Base-by-base conservation (phyloP, 2,329 filamentous ascomycete species). In the Arthrobotrys entomopaga region DNA sequence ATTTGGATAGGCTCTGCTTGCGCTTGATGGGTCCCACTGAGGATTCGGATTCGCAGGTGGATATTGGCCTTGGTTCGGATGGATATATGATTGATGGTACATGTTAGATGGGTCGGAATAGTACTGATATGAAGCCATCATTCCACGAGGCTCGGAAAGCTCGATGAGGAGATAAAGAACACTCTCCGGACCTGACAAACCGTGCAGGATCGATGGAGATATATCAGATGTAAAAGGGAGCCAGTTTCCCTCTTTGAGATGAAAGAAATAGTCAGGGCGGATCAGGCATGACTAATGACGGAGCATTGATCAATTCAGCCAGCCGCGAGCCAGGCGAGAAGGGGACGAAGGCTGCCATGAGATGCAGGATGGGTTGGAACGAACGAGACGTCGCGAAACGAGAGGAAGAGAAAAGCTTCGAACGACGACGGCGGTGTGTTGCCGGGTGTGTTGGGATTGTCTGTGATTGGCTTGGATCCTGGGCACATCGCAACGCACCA, bases 41-140 rank as follows among this genome's bases (percentile, higher is more conserved):
- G 48, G 26, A 7, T 54, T 26, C 22, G 50, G 29, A 34, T 54
- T 54, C 6, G 56, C 29, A 3, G 48, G 42, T 24, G 50, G 15
- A 20, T 70, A 58, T 2, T 57, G 43, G 22, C 19, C 34, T 5
- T 54, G 38, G 22, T 59, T 64, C 2, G 59, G 61, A 61, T 73
- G 54, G 13, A 22, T 38, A 49, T 65, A 40, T 2, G n/a, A 50
- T 34, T 61, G 11, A 2, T 61, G 65, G 48, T 69, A 67, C 40
- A 56, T 56, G 26, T 34, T 22, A 5, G 29, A 34, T 6, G 29
- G 46, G 46, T 50, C 20, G 48, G 16, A 6, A 24, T 52, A 19
- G 42, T 46, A 50, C 46, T 5, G 46, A 22, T 65, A 57, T 43
- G 52, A 56, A 11, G 61, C 61, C 61, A 64, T 64, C 29, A 19